Conservation (phyloP, 2,329 filamentous ascomycete species). For the Ambrosiella cleistominuta region DNA sequence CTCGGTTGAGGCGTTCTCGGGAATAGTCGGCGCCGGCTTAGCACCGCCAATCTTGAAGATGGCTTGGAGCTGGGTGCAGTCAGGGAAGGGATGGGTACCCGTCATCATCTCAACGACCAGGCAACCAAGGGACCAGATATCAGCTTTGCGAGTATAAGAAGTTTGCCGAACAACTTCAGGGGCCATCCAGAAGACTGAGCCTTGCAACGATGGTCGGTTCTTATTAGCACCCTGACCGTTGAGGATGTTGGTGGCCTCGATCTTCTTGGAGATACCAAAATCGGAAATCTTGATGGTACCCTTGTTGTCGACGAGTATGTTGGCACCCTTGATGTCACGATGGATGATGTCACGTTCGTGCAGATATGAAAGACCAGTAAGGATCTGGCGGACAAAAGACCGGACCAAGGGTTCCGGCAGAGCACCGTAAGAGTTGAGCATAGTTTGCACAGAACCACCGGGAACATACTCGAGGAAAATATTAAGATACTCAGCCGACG, state of each 20-base stretch:
- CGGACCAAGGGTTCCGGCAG: slow-evolving; percentile 83
- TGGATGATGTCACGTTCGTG: slow-evolving; percentile 94
- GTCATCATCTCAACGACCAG: slow-evolving; percentile 99
- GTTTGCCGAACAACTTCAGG: slow-evolving; percentile 97
- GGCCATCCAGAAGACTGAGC: slow-evolving; percentile 99
- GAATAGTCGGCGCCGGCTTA: slow-evolving; percentile 73
- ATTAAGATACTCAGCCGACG: slow-evolving; percentile 79
- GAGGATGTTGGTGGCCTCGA: slow-evolving; percentile 77
- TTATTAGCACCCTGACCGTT: slow-evolving; percentile 49
- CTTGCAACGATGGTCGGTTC: slow-evolving; percentile 67
- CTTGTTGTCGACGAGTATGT: slow-evolving; percentile 97
- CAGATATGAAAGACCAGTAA: slow-evolving; percentile 80
- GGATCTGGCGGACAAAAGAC: slow-evolving; percentile 91
- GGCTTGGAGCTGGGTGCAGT: slow-evolving; percentile 90
- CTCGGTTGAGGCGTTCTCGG: slow-evolving; percentile 69
- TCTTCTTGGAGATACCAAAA: slow-evolving; percentile 96
- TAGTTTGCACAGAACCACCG: slow-evolving; percentile 90
- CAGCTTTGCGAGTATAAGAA: slow-evolving; percentile 92
- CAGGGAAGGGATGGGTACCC: slow-evolving; percentile 85
- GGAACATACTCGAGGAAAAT: slow-evolving; percentile 99
- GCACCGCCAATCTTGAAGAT: slow-evolving; percentile 96
- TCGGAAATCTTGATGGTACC: slow-evolving; percentile 98
- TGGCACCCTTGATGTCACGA: slow-evolving; percentile 96
- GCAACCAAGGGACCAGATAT: slow-evolving; percentile 96
- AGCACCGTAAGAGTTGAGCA: slow-evolving; percentile 96